These are phyloP conservation scores for Eutrema japonicum DNA, from an alignment of 345 rosid genomes.

Conservation along the genomic window DNA sequence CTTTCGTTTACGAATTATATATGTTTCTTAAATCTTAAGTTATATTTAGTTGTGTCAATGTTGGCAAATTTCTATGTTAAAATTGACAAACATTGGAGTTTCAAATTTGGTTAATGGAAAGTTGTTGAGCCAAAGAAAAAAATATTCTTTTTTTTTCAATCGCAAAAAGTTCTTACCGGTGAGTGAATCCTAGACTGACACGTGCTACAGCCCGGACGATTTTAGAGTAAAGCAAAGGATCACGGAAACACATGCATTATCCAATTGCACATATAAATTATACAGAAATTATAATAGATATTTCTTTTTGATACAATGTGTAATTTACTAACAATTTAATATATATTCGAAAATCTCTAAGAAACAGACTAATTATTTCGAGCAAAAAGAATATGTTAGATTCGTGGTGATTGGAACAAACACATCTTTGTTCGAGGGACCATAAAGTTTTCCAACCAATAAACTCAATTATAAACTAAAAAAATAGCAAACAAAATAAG, in stretches of 20 bases:
- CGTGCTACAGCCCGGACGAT: slow-evolving; percentile 9
- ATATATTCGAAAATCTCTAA: neutral
- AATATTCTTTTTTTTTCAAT: no score
- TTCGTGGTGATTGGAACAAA: slow-evolving; percentile 31
- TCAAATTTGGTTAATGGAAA: no score
- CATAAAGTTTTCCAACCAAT: slow-evolving; percentile 8
- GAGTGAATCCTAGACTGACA: slow-evolving; percentile 24
- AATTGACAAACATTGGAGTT: no score
- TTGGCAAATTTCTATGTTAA: no score
- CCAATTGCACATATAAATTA: neutral
- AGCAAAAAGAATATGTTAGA: slow-evolving; percentile 30
- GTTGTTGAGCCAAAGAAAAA: no score
- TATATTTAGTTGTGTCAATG: no score
- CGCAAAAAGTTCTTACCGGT: no score
- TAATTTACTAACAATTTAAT: slow-evolving; percentile 1
- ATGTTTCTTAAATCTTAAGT: no score
- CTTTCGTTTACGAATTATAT: no score
- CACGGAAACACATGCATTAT: slow-evolving; percentile 34
- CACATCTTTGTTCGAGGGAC: slow-evolving; percentile 30
- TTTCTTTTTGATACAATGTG: neutral
- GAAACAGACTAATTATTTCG: slow-evolving; percentile 6
- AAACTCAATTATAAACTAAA: neutral
- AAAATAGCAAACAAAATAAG: neutral
- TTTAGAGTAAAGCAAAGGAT: neutral
- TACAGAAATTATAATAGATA: neutral